Evolutionary conservation across 2,329 filamentous ascomycete genomes (phyloP).

Genomic region (Penicillium sp.): DNA sequence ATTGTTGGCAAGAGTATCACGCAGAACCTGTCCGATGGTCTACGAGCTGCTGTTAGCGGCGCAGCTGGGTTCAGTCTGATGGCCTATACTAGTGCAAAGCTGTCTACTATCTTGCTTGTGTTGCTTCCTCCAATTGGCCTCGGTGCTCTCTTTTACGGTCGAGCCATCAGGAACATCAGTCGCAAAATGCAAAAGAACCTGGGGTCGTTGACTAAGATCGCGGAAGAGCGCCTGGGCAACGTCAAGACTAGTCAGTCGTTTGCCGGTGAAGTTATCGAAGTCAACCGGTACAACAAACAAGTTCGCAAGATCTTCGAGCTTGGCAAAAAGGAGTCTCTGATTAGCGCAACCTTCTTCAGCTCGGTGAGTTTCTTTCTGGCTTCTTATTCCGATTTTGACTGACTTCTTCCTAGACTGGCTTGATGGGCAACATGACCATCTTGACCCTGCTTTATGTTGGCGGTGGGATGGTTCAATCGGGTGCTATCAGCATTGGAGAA

Average conservation of each 20-base stretch:
- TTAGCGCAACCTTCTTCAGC: conserved; percentile 87
- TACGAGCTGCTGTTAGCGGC: conserved; percentile 85
- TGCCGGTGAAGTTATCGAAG: conserved; percentile 86
- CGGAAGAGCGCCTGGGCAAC: conserved; percentile 95
- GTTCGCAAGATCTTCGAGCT: conserved; percentile 88
- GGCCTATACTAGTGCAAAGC: conserved; percentile 89
- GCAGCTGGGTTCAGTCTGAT: conserved; percentile 86
- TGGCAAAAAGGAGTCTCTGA: conserved; percentile 79
- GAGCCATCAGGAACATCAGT: conserved; percentile 82
- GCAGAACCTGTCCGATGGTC: conserved; percentile 94
- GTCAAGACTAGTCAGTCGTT: conserved; percentile 97
- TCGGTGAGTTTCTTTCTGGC: conserved; percentile 39
- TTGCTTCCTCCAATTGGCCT: conserved; percentile 90
- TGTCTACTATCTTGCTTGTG: conserved; percentile 80
- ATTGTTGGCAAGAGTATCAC: conserved; percentile 99
- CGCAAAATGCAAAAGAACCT: conserved; percentile 91
- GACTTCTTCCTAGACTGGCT: conserved; percentile 63
- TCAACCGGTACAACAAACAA: conserved; percentile 86
- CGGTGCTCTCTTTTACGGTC: conserved; percentile 86
- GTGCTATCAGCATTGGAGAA: conserved; percentile 84
- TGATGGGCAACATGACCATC: conserved; percentile 96
- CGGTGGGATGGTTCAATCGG: conserved; percentile 82
- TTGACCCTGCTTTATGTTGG: conserved; percentile 86
- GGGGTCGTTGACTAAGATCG: conserved; percentile 91
- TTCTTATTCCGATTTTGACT: conserved; percentile 11